Conservation (phyloP, 352 stramenopile species). For the Saprolegnia diclina region DNA sequence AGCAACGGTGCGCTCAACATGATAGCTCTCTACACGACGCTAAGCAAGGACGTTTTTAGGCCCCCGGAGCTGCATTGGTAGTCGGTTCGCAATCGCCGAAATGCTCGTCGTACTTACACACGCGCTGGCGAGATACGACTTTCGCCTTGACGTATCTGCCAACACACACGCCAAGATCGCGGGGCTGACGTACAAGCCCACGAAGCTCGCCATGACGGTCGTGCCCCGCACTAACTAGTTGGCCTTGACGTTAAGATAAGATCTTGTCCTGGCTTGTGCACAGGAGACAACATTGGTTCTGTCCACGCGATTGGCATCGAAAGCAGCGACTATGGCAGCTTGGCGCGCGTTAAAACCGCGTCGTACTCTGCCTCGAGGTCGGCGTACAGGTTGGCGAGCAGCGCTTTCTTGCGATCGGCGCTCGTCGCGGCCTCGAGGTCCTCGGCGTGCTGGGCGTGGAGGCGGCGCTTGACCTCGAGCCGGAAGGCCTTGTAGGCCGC, state of each 20-base stretch:
- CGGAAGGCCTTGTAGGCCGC: slow-evolving; percentile 56
- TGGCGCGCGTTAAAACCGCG: background rate
- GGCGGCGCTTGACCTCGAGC: slow-evolving; percentile 76
- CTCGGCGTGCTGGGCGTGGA: slow-evolving; percentile 59
- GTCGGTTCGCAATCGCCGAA: slow-evolving; percentile 13
- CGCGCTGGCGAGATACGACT: slow-evolving; percentile 11
- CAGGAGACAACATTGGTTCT: no score
- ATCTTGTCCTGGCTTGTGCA: no score
- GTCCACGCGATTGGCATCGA: no score
- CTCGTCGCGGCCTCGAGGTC: slow-evolving; percentile 69
- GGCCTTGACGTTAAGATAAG: no score
- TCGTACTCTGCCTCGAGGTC: slow-evolving; percentile 18
- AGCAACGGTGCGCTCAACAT: background rate
- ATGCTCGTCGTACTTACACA: slow-evolving; percentile 15
- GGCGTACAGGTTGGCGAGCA: slow-evolving; percentile 37
- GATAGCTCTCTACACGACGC: no score
- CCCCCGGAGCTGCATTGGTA: slow-evolving; percentile 11
- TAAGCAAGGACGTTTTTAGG: no score
- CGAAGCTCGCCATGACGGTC: slow-evolving; percentile 20
- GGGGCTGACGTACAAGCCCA: slow-evolving; percentile 12
- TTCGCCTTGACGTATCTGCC: background rate
- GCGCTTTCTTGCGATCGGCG: slow-evolving; percentile 63
- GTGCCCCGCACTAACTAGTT: no score
- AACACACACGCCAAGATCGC: slow-evolving; percentile 2
- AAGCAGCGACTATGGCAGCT: background rate